Base-by-base conservation (phyloP, 345 rosid species). In the Eucalyptus victrix region DNA sequence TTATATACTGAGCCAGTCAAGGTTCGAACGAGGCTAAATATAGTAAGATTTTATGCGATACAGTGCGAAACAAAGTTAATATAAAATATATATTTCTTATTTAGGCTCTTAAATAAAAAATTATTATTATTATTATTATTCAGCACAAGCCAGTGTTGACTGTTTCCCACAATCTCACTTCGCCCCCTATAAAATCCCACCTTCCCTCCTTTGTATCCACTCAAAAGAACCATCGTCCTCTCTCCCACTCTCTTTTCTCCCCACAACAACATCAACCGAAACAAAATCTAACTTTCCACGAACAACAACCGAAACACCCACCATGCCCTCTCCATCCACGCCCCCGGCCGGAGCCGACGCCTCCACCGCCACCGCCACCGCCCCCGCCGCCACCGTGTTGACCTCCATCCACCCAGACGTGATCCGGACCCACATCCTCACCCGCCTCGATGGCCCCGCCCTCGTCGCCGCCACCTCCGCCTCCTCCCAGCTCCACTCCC, bases 391-490 rank as follows among this genome's bases (percentile, higher is more conserved):
- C 60, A 89, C 91, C 40, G 58, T 91, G 54, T 89, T 95, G 93
- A 90, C 93, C 90, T 18, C 94, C 89, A 80, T 97, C 89, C 97
- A 93, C 80, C 91, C 91, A 3, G 99, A 97, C 90, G 91, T 96
- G 88, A 81, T 97, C 86, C 91, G 80, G 23, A 76, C 94, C 87
- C 94, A 94, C 87, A 92, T 97, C 95, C 88, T 97, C 90, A 90
- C 95, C 37, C 94, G 94, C 49, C 97, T 97, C 86, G 97, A 97
- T 90, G 97, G 97, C 81, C 92, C 94, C 6, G 85, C 97, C 37
- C 94, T 97, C 49, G 94, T 94, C 23, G 87, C 98, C 49, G 60
- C 92, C 50, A 89, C 95, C 90, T 94, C 93, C 89, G 90, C 94
- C 21, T 95, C 96, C 30, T 88, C 94, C 18, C 89, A 94, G 15